These are phyloP conservation scores for Westerdykella sp. DNA, from an alignment of 2,329 filamentous ascomycete species.

Conservation along the genomic window DNA sequence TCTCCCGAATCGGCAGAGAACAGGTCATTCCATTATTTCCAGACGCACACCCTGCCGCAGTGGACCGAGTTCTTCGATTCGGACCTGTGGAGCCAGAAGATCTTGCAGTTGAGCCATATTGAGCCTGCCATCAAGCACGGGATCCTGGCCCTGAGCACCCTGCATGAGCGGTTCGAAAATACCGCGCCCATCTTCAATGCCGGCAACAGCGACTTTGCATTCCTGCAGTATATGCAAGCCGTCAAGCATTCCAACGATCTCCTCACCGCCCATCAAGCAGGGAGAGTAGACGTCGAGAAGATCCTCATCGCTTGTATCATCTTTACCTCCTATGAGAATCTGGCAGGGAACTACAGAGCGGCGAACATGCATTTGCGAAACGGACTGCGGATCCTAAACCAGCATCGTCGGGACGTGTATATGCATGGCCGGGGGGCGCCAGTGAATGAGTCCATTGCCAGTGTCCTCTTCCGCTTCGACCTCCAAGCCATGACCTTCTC, in stretches of 20 bases:
- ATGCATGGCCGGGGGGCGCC: background rate
- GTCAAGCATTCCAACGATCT: constrained; percentile 25
- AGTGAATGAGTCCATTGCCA: constrained; percentile 12
- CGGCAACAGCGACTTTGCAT: constrained; percentile 18
- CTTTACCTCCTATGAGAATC: constrained; percentile 28
- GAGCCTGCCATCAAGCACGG: constrained; percentile 28
- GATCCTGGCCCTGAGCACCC: constrained; percentile 22
- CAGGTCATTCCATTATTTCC: constrained; percentile 26
- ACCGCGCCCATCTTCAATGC: constrained; percentile 10
- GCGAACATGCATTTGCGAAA: constrained; percentile 27
- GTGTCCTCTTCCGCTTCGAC: constrained; percentile 24
- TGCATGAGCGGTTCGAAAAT: constrained; percentile 24
- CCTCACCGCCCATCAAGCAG: constrained; percentile 15
- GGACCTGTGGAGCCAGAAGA: constrained; percentile 24
- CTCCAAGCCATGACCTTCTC: constrained; percentile 30
- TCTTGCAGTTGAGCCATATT: constrained; percentile 22
- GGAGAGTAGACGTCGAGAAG: constrained; percentile 18
- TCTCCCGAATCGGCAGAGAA: constrained; percentile 20
- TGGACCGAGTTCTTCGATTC: constrained; percentile 31
- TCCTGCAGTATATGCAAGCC: constrained; percentile 25
- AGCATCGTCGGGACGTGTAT: constrained; percentile 9
- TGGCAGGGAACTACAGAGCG: constrained; percentile 23
- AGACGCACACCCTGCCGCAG: constrained; percentile 20
- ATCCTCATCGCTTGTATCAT: constrained; percentile 27
- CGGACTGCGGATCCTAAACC: constrained; percentile 20